Conservation (phyloP, 2,329 filamentous ascomycete species). For the Pseudophaeomoniella oleicola region DNA sequence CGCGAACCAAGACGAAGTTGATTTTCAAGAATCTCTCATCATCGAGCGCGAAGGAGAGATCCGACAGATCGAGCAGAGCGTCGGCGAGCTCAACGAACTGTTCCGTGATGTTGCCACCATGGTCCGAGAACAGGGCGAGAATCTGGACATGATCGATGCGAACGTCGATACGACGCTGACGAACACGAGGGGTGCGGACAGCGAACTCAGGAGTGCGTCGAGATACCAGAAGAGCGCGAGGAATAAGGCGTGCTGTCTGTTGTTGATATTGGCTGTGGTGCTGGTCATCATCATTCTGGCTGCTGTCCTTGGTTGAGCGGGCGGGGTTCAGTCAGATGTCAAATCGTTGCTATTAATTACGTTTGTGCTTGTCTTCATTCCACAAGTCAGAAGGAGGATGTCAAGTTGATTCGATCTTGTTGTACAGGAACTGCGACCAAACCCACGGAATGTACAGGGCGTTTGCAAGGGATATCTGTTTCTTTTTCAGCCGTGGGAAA, state of each 20-base stretch:
- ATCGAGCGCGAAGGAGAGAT: constrained; percentile 95
- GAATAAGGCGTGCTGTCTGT: constrained; percentile 83
- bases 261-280: constrained; percentile 79
- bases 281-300: constrained; percentile 81
- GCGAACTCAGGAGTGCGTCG: constrained; percentile 71
- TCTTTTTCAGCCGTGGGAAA: no score
- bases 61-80: constrained; percentile 90
- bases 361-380: no score
- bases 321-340: no score
- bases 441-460: no score
- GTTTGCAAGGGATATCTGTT: no score
- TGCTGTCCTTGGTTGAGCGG: constrained; percentile 60
- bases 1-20: constrained; percentile 84
- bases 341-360: no score
- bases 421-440: no score
- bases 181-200: constrained; percentile 71
- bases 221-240: constrained; percentile 91
- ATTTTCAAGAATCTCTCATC: constrained; percentile 93
- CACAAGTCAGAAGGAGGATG: no score
- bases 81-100: constrained; percentile 87
- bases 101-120: constrained; percentile 98
- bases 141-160: constrained; percentile 72
- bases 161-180: constrained; percentile 74
- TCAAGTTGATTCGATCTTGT: no score
- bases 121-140: constrained; percentile 82